Evolutionary conservation across 495 filamentous ascomycete species (phyloP), one percentile per base, ranked within the genome.

Genomic region (Talaromyces stipitatus): DNA sequence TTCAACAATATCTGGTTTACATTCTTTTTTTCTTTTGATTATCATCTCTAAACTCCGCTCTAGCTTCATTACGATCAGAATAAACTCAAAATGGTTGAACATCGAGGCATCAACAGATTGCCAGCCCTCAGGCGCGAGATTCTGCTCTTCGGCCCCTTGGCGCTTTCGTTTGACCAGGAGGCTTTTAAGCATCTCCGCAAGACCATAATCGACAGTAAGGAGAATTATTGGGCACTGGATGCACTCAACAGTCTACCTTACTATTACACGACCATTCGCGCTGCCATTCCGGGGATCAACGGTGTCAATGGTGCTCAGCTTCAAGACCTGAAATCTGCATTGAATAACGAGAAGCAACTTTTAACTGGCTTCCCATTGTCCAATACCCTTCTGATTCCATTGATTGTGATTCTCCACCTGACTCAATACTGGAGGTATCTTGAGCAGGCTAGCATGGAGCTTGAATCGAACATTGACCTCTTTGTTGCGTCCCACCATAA

Each of bases 131-230:
- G 50, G 24, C 16, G 6, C 24, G 24, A 12, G 6, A 6, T 69
- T 46, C 58, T 71, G 2, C 53, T 71, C 1, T 71, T 71, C 55
- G 69, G 69, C 48, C 64, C 70, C 14, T 66, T 69, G 33, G 64
- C 66, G 23, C 61, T 72, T 5, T 63, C 67, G n/a, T 76, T 73
- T 55, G 58, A 69, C 12, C 57, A 58, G 12, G 41, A 59, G 2
- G 60, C 65, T 14, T 68, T 70, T 24, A 60, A 56, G 1, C 62
- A 55, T 9, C 58, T 73, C 23, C 62, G 71, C 27, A 62, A 60
- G 16, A 56, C 61, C 2, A 54, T 72, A 5, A 56, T 69, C 18
- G 66, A 69, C 4, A 58, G 58, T 2, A 60, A 63, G 4, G 59
- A 69, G 4, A 51, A 62, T 45, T 41, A 47, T 14, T 75, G 70